Evolutionary conservation across 352 stramenopile species (phyloP), one percentile per base, ranked within the genome.

Genomic region (Pythium inflatum): DNA sequence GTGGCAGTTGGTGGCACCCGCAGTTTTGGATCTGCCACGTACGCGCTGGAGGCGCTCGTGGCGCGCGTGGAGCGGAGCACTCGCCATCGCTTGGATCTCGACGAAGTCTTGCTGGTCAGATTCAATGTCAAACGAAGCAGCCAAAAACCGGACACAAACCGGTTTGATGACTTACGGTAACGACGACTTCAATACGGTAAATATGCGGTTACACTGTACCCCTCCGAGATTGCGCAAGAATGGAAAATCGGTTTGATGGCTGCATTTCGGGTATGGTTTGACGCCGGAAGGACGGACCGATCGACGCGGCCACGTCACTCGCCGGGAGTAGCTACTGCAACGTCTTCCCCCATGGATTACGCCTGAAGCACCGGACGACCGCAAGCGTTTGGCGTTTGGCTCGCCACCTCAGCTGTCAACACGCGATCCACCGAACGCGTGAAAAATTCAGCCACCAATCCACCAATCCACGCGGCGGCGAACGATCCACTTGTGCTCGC

Each of bases 1-100:
- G 20, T 28, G n/a, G n/a, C n/a, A n/a, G n/a, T n/a, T n/a, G n/a
- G n/a, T n/a, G n/a, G n/a, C n/a, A n/a, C n/a, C n/a, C n/a, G n/a
- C 34, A 41, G 14, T 41, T 41, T 14, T 41, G 34, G 34, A 41
- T 41, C 34, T 30, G 5, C 1, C 25, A 45, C 69, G 51, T 68
- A 76, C 70, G 30, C 36, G 54, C 54, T 76, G 50, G n/a, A 76
- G 54, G 25, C 70, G 70, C 31, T 76, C 58, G 40, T 28, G 43
- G 56, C 70, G 70, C 56, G 55, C 34, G 48, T 28, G 41, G 31
- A 54, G 61, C 48, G 61, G 49, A 1, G 48, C 49, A 18, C 8
- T 54, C 22, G 61, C 45, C 58, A 66, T 66, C 31, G 38, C 12
- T 14, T 41, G 34, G 34, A 41, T 41, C 34, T 41, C 34, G 34